phyloP scores from a whole-genome alignment of 139 green algal genomes.

The Chlamydomonas schloesseri region DNA sequence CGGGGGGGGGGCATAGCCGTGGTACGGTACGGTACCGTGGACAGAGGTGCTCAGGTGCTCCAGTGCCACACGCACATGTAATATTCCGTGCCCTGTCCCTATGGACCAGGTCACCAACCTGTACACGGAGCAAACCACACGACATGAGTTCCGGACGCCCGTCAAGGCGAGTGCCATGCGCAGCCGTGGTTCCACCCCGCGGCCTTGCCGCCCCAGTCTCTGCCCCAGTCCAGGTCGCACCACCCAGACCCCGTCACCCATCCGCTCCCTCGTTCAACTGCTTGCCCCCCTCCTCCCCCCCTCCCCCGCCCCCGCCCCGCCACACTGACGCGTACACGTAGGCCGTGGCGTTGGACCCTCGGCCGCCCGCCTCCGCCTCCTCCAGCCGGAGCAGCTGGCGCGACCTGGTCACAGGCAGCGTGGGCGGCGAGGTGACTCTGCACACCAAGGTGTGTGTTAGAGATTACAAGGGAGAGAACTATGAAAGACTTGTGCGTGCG shows the following conservation, averaged over 20 bases:
- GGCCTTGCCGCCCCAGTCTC: background rate
- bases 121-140: conserved; percentile 74
- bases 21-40: too few species aligned
- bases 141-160: conserved; percentile 67
- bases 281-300: background rate
- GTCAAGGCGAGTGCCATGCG: conserved; percentile 64
- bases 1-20: too few species aligned
- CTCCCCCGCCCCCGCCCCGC: background rate
- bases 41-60: too few species aligned
- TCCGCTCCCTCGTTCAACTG: background rate
- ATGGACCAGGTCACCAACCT: conserved; percentile 64
- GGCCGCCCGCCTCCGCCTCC: conserved; percentile 60
- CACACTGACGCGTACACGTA: conserved; percentile 33
- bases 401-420: conserved; percentile 85
- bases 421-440: conserved; percentile 78
- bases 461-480: too few species aligned
- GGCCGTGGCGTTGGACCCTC: conserved; percentile 88
- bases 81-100: too few species aligned
- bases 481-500: too few species aligned
- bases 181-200: too few species aligned
- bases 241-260: too few species aligned
- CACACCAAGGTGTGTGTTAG: conserved; percentile 76
- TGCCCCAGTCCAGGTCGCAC: too few species aligned
- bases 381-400: conserved; percentile 66
- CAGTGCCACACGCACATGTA: too few species aligned